phyloP scores from a whole-genome alignment of 257 asterid species.

The Jacaranda mimosifolia region DNA sequence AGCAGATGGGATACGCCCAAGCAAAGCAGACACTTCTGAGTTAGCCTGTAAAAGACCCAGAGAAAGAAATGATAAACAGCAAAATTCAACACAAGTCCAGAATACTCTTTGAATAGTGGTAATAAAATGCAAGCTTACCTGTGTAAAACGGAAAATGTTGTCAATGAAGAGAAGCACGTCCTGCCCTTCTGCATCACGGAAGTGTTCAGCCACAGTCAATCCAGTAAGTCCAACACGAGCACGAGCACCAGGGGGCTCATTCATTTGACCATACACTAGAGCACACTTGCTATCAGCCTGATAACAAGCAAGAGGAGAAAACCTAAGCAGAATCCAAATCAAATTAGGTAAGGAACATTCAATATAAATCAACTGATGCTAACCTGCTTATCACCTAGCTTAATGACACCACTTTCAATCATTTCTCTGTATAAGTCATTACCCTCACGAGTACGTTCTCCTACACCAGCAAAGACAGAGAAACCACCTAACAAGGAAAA shows the following conservation, averaged over 20 bases:
- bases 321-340: not conserved
- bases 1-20: conserved; percentile 99
- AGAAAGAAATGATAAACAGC: not conserved
- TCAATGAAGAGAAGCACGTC: conserved; percentile 99
- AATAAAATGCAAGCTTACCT: conserved; percentile 50
- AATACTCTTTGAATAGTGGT: not conserved
- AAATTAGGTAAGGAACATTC: not conserved
- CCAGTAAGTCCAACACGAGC: conserved; percentile 99
- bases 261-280: conserved; percentile 98
- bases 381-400: conserved; percentile 98
- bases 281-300: conserved; percentile 97
- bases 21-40: conserved; percentile 98
- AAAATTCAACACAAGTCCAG: not conserved
- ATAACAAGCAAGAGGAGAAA: conserved; percentile 13
- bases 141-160: conserved; percentile 97
- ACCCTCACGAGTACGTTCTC: conserved; percentile 99
- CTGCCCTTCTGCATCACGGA: conserved; percentile 99
- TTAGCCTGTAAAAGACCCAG: conserved; percentile 36
- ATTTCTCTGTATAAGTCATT: conserved; percentile 98
- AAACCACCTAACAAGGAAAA: conserved; percentile 63
- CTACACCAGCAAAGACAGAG: conserved; percentile 97
- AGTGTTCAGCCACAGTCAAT: conserved; percentile 97
- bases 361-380: conserved; percentile 26
- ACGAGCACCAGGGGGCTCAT: conserved; percentile 99
- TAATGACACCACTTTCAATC: conserved; percentile 99